Evolutionary conservation across 2,329 filamentous ascomycete species (phyloP).

Genomic region (Cephalotrichum gorgonifer): DNA sequence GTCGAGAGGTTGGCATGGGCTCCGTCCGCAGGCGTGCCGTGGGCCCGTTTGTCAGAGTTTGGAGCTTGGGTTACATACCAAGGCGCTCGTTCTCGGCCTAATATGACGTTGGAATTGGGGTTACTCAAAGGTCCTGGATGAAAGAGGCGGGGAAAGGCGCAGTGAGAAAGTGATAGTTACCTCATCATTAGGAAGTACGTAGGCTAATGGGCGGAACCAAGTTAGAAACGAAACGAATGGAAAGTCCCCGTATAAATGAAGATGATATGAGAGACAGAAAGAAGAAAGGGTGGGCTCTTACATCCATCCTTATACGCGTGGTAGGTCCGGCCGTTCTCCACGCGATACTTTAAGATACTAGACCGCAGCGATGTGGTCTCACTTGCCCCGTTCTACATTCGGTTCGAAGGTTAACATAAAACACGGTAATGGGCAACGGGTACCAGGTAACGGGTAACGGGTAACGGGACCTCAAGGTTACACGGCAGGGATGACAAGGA

Average conservation of each 20-base stretch:
- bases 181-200: conserved; percentile 4
- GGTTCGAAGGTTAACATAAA: background rate
- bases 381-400: background rate
- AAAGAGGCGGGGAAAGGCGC: background rate
- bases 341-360: conserved; percentile 13
- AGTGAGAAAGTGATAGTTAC: background rate
- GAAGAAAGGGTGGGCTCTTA: background rate
- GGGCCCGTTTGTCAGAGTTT: too few relatives aligned
- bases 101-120: too few relatives aligned
- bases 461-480: background rate
- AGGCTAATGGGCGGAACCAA: background rate
- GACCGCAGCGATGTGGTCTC: conserved; percentile 12
- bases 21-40: background rate
- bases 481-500: too few relatives aligned
- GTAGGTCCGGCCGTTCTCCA: conserved; percentile 18
- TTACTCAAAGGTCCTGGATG: too few relatives aligned
- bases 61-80: conserved; percentile 2
- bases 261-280: background rate
- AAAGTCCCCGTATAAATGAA: background rate
- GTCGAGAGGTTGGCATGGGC: background rate
- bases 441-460: background rate
- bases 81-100: conserved; percentile 14
- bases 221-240: background rate
- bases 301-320: conserved; percentile 17
- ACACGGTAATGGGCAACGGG: background rate